Conservation (phyloP, 768 basidiomycete genomes). For the Cyathus striatus region DNA sequence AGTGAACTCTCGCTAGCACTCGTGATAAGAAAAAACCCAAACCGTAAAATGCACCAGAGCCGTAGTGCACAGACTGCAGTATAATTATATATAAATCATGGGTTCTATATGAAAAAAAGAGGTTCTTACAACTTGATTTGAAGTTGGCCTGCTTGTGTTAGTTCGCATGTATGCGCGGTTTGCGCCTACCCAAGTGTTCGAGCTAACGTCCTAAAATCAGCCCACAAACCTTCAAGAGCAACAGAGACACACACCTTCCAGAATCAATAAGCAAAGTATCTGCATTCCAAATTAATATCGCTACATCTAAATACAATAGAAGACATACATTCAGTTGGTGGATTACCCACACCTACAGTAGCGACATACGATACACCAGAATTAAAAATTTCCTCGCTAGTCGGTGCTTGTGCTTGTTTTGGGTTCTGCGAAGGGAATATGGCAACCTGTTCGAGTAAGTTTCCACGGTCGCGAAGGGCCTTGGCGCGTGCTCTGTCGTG, state of each 20-base stretch:
- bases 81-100: conserved; percentile 1
- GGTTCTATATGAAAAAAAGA: not conserved
- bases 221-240: conserved; percentile 9
- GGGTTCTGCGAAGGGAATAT: too few relatives aligned
- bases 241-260: conserved; percentile 31
- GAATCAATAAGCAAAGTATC: conserved; percentile 57
- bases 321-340: not conserved
- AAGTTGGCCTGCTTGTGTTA: conserved; percentile 41
- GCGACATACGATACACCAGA: not conserved
- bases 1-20: not conserved
- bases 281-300: conserved; percentile 15
- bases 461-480: conserved; percentile 3
- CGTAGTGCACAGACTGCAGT: conserved; percentile 48
- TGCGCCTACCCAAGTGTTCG: conserved; percentile 72
- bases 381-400: not conserved
- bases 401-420: not conserved
- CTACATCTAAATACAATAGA: not conserved
- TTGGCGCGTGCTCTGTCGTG: conserved; percentile 11
- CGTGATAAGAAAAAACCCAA: conserved; percentile 1
- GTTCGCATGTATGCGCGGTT: conserved; percentile 37
- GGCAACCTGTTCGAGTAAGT: too few relatives aligned
- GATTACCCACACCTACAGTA: not conserved
- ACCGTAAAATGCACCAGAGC: conserved; percentile 60
- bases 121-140: conserved; percentile 39
- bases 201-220: conserved; percentile 31